Conservation (phyloP, 108 stramenopile genomes). For the Fragilaria crotonensis region DNA sequence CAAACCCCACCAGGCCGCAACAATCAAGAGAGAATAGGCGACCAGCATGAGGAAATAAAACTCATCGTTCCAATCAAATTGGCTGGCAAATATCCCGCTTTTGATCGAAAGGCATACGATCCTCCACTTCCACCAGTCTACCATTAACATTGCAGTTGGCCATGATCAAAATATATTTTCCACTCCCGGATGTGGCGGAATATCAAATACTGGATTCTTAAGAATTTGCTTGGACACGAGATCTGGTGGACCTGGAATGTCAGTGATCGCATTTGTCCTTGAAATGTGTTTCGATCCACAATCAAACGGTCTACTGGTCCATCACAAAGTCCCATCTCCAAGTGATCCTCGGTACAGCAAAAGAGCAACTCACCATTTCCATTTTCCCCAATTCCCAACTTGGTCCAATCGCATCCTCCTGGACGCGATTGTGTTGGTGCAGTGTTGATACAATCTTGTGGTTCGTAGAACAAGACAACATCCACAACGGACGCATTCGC, state of each 20-base stretch:
- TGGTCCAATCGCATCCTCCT: too few relatives aligned
- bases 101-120: not conserved
- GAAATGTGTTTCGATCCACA: too few relatives aligned
- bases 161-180: not conserved
- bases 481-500: too few relatives aligned
- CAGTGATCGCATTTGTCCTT: not conserved
- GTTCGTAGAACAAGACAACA: too few relatives aligned
- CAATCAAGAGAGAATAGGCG: not conserved
- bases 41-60: not conserved
- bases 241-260: not conserved
- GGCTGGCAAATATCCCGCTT: not conserved
- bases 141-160: not conserved
- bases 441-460: too few relatives aligned
- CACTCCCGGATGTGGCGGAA: not conserved
- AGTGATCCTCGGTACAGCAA: too few relatives aligned
- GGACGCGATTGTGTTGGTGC: too few relatives aligned
- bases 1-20: too few relatives aligned
- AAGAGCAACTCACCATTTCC: too few relatives aligned
- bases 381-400: too few relatives aligned
- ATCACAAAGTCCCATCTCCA: too few relatives aligned
- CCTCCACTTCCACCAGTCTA: not conserved
- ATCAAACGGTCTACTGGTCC: too few relatives aligned
- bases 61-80: not conserved
- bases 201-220: not conserved
- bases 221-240: not conserved